phyloP scores from a whole-genome alignment of 179 eudicot genomes.

The Patellifolia procumbens region DNA sequence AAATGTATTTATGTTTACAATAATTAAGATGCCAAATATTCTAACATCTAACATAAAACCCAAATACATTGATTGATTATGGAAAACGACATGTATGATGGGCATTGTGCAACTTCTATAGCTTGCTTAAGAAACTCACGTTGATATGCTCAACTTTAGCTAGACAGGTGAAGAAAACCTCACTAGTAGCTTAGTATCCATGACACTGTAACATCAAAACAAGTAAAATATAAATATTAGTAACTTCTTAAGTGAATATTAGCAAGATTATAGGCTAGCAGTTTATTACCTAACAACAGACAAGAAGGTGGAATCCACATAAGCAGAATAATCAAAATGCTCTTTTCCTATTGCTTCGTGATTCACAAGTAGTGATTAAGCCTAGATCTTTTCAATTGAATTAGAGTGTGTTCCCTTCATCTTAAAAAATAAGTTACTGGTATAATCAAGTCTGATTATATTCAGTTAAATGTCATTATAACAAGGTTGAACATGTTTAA shows the following conservation, averaged over 20 bases:
- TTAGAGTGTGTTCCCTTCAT: too few relatives aligned
- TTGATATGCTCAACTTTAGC: neutral
- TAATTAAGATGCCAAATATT: neutral
- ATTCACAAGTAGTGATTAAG: too few relatives aligned
- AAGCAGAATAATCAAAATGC: too few relatives aligned
- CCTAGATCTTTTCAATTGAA: too few relatives aligned
- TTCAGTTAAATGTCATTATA: too few relatives aligned
- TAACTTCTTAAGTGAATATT: too few relatives aligned
- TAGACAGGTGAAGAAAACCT: conserved; percentile 50
- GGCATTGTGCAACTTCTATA: neutral
- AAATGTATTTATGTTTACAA: neutral
- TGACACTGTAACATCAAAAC: conserved; percentile 38
- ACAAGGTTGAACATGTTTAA: too few relatives aligned
- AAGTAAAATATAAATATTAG: neutral
- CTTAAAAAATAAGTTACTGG: too few relatives aligned
- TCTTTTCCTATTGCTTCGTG: too few relatives aligned
- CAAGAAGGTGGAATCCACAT: neutral
- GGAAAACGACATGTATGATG: neutral
- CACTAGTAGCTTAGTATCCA: conserved; percentile 52
- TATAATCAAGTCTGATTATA: too few relatives aligned
- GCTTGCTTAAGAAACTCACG: neutral
- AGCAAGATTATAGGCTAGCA: too few relatives aligned
- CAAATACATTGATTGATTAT: neutral
- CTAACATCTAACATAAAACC: neutral
- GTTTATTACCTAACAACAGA: neutral